Conservation (phyloP, 176 grass and related monocot genomes). For the Oryza brachyantha region DNA sequence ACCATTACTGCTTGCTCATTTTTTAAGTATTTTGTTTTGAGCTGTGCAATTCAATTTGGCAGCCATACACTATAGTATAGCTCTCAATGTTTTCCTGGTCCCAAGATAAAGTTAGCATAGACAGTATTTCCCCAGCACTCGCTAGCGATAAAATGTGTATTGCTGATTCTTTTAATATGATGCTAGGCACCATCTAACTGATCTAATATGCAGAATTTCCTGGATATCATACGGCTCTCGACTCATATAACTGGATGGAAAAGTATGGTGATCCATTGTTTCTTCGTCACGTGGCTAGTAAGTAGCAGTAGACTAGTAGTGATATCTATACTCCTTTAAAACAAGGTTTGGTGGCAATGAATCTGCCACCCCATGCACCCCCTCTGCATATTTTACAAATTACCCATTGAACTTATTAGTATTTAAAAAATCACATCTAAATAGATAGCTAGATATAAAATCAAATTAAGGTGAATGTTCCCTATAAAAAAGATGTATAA, state of each 20-base stretch:
- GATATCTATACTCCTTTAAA: too few relatives aligned
- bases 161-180: constrained; percentile 16
- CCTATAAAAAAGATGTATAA: too few relatives aligned
- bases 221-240: constrained; percentile 88
- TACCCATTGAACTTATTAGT: too few relatives aligned
- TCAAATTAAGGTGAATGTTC: too few relatives aligned
- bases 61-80: not conserved
- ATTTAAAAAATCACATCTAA: too few relatives aligned
- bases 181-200: constrained; percentile 24
- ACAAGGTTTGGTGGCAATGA: too few relatives aligned
- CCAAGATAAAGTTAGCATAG: not conserved
- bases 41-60: not conserved
- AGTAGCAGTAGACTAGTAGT: too few relatives aligned
- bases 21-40: not conserved
- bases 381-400: too few relatives aligned
- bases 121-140: not conserved
- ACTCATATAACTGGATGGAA: constrained; percentile 77
- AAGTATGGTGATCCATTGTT: constrained; percentile 85
- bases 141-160: not conserved
- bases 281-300: constrained; percentile 89
- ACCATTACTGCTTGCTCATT: not conserved
- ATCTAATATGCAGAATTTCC: constrained; percentile 73
- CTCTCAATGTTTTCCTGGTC: constrained; percentile 2
- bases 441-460: too few relatives aligned
- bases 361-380: too few relatives aligned